Conservation (phyloP, 2,329 filamentous ascomycete species). For the Verticillium klebahnii region DNA sequence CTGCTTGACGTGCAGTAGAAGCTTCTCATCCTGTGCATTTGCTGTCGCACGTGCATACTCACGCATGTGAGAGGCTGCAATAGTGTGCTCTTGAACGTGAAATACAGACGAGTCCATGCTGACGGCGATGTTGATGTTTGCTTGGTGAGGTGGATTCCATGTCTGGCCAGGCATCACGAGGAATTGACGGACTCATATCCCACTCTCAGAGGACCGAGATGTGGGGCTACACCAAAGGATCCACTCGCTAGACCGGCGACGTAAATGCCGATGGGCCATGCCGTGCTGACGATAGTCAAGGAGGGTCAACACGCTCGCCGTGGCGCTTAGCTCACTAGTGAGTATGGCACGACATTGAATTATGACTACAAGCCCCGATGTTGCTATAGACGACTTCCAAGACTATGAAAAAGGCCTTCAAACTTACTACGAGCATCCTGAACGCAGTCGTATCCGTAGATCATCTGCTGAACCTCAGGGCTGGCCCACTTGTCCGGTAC, state of each 20-base stretch:
- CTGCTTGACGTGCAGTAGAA: conserved; percentile 78
- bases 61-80: conserved; percentile 73
- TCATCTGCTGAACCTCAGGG: conserved; percentile 62
- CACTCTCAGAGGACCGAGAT: too few relatives aligned
- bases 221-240: too few relatives aligned
- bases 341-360: too few relatives aligned
- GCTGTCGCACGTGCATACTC: conserved; percentile 74
- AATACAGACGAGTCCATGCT: conserved; percentile 40
- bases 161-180: too few relatives aligned
- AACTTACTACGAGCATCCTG: background rate
- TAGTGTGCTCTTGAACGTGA: conserved; percentile 66
- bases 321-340: too few relatives aligned
- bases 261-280: too few relatives aligned
- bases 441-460: conserved; percentile 61
- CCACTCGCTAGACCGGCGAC: too few relatives aligned
- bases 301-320: too few relatives aligned
- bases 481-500: conserved; percentile 68
- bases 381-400: background rate
- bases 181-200: too few relatives aligned
- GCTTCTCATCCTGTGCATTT: conserved; percentile 66
- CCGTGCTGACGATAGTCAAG: too few relatives aligned
- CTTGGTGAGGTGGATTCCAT: too few relatives aligned
- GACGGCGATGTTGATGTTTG: background rate
- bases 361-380: too few relatives aligned
- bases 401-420: background rate